phyloP scores from a whole-genome alignment of 148 eudicot genomes.

The Rhododendron griersonianum region DNA sequence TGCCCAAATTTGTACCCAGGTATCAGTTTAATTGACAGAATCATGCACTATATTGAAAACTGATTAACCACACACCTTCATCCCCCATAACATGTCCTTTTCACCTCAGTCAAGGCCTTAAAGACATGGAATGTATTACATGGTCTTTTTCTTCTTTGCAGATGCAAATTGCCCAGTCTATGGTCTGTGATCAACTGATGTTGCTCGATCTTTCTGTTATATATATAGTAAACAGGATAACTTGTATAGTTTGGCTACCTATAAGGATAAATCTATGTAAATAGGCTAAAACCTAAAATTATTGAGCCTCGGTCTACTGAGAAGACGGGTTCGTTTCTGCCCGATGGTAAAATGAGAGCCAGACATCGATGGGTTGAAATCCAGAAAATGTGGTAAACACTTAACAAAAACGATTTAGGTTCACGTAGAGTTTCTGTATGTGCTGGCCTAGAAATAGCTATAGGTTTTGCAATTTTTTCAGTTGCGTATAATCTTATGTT shows the following conservation, averaged over 20 bases:
- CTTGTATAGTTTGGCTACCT: neutral
- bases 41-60: neutral
- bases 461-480: neutral
- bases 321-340: neutral
- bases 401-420: neutral
- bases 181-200: neutral
- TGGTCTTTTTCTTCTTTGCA: neutral
- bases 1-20: neutral
- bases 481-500: neutral
- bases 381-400: neutral
- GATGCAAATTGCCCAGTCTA: neutral
- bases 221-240: neutral
- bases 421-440: neutral
- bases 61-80: neutral
- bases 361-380: neutral
- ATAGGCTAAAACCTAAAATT: neutral
- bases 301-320: neutral
- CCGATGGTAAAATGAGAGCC: neutral
- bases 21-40: neutral
- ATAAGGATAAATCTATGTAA: neutral
- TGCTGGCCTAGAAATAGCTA: neutral
- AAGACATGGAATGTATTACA: neutral
- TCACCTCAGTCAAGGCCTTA: neutral
- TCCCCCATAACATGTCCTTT: neutral
- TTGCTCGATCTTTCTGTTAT: neutral